Evolutionary conservation across 192 early-diverging fungal species (phyloP).

Genomic region (Coemansia sp.): DNA sequence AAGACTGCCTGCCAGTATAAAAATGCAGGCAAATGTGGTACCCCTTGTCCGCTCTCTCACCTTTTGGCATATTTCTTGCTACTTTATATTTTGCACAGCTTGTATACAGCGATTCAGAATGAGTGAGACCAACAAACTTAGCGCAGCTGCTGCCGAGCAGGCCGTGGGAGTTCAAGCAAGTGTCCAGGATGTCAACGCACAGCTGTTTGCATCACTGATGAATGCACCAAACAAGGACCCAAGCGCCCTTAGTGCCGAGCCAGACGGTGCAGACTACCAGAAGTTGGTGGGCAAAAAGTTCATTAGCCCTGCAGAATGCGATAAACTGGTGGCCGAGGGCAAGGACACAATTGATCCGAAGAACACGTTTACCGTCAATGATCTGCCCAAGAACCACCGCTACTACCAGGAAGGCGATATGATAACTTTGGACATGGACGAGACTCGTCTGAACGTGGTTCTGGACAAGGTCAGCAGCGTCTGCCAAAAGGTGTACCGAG

Average conservation of each 20-base stretch:
- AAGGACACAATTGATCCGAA: background rate
- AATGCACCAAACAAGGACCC: constrained; percentile 7
- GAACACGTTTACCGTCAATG: constrained; percentile 7
- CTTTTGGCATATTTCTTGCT: background rate
- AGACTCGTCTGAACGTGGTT: background rate
- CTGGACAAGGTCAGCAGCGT: background rate
- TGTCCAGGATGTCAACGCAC: constrained; percentile 1
- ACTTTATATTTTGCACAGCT: background rate
- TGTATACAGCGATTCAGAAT: too few relatives aligned
- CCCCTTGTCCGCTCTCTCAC: background rate
- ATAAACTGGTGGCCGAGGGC: background rate
- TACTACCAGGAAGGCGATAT: constrained; percentile 16
- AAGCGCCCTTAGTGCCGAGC: background rate
- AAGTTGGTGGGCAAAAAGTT: constrained; percentile 18
- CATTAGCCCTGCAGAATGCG: background rate
- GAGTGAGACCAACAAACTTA: background rate
- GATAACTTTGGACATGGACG: background rate
- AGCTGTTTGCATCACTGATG: constrained; percentile 13
- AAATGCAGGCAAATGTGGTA: background rate
- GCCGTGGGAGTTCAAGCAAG: background rate
- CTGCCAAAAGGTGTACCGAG: background rate
- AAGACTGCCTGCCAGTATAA: background rate
- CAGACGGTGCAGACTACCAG: background rate
- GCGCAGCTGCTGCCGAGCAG: background rate
- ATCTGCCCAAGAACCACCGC: constrained; percentile 18